A percentile compares a stretch with the other conserved stretches of the same genome.
These are phyloP conservation scores for Naganishia vishniacii DNA, from an alignment of 768 basidiomycete genomes.

Conservation along the genomic window DNA sequence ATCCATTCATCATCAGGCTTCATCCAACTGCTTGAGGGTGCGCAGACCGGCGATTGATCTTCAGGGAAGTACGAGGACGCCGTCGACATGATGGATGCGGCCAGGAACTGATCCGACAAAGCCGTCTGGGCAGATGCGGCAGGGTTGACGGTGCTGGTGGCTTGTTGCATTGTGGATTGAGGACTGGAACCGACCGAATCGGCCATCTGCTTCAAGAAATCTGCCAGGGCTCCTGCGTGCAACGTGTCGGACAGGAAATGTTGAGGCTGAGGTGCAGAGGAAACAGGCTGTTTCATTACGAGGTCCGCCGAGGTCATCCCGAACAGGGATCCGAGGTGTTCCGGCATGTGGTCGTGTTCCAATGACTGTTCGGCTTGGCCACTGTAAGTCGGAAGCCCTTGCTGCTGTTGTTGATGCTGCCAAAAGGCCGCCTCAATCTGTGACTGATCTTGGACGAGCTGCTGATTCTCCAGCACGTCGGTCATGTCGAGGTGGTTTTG, in stretches of 20 bases:
- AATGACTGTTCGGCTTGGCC: conserved; percentile 15
- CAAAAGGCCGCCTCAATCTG: background rate
- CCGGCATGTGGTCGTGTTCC: conserved; percentile 14
- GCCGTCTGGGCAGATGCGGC: background rate
- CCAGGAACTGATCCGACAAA: conserved; percentile 6
- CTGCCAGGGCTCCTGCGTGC: no score
- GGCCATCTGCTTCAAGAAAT: background rate
- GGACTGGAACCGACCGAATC: background rate
- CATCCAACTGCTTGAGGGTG: background rate
- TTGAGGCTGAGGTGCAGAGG: background rate
- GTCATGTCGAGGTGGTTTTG: conserved; percentile 1
- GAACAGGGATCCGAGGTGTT: conserved; percentile 7
- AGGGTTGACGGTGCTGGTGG: background rate
- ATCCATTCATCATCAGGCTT: conserved; percentile 10
- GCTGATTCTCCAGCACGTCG: conserved; percentile 8
- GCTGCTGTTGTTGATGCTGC: conserved; percentile 2
- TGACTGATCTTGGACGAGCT: conserved; percentile 1
- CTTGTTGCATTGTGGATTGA: background rate
- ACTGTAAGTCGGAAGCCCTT: background rate
- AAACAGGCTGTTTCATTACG: background rate
- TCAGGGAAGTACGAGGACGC: conserved; percentile 7
- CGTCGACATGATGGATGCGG: conserved; percentile 8
- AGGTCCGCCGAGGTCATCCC: conserved; percentile 1
- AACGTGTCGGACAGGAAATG: background rate
- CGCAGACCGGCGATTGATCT: conserved; percentile 14